A percentile compares a stretch with the other conserved stretches of the same genome.
phyloP scores from a whole-genome alignment of 495 filamentous ascomycete genomes.

The Penicillium nucicola region DNA sequence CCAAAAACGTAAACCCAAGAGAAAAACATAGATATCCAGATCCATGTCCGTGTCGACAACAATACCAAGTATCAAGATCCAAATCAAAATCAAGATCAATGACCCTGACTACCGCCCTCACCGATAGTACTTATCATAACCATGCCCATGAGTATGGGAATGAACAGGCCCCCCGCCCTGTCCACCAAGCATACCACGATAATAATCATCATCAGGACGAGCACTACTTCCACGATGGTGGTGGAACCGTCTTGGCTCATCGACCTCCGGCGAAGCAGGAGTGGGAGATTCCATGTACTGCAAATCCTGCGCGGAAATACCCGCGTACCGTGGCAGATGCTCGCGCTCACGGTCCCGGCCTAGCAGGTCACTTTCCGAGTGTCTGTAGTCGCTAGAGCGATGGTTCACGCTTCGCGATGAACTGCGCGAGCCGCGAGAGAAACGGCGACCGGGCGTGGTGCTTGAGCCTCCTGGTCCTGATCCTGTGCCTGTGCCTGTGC shows the following conservation, averaged over 20 bases:
- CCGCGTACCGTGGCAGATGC: slow-evolving; percentile 12
- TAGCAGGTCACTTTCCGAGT: slow-evolving; percentile 40
- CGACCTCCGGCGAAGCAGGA: slow-evolving; percentile 22
- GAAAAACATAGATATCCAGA: slow-evolving; percentile 4
- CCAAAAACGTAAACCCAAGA: slow-evolving; percentile 2
- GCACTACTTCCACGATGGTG: slow-evolving; percentile 27
- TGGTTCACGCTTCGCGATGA: slow-evolving; percentile 28
- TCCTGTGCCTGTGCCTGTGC: slow-evolving; percentile 22
- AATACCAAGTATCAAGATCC: too few species aligned
- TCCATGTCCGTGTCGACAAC: background rate
- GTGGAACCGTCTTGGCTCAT: slow-evolving; percentile 29
- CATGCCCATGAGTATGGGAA: slow-evolving; percentile 7
- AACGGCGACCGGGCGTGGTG: background rate
- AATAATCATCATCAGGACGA: slow-evolving; percentile 37
- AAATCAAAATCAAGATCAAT: too few species aligned
- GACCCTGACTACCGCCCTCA: slow-evolving; percentile 1
- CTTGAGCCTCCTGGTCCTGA: too few species aligned
- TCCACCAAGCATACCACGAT: slow-evolving; percentile 36
- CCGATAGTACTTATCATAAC: slow-evolving; percentile 33
- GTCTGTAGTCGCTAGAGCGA: slow-evolving; percentile 30
- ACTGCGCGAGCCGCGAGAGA: slow-evolving; percentile 29
- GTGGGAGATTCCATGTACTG: slow-evolving; percentile 23
- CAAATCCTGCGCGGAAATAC: slow-evolving; percentile 25
- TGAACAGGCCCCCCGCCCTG: slow-evolving; percentile 30
- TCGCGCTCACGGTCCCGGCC: slow-evolving; percentile 13